Conservation (phyloP, 768 basidiomycete genomes). For the Pisolithus sp. region DNA sequence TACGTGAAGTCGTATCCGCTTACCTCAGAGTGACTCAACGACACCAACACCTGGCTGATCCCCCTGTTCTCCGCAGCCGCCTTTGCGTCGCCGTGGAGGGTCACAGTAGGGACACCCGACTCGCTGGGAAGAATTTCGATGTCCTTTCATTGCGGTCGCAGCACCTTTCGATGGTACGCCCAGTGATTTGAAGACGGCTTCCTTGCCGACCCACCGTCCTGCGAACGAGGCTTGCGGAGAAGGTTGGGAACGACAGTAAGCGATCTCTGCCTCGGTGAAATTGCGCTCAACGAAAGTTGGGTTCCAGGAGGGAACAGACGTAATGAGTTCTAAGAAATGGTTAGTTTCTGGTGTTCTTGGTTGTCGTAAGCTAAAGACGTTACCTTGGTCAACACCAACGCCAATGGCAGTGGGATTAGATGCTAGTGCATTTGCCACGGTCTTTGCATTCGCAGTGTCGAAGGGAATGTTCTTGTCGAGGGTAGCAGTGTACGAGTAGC, state of each 20-base stretch:
- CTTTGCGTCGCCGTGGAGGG: constrained; percentile 74
- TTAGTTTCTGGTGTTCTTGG: constrained; percentile 3
- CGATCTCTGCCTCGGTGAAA: constrained; percentile 84
- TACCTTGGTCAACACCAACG: constrained; percentile 87
- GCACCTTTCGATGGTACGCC: constrained; percentile 88
- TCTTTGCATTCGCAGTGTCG: constrained; percentile 63
- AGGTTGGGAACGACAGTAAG: constrained; percentile 83
- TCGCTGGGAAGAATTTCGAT: constrained; percentile 87
- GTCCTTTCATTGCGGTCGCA: constrained; percentile 90
- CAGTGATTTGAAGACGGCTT: constrained; percentile 94
- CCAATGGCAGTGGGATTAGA: constrained; percentile 51
- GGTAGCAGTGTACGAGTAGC: constrained; percentile 71
- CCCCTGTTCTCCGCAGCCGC: constrained; percentile 65
- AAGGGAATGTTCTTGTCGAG: constrained; percentile 45
- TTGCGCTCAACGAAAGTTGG: constrained; percentile 84
- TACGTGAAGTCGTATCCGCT: constrained; percentile 22
- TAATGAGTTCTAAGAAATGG: constrained; percentile 69
- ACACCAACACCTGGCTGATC: constrained; percentile 70
- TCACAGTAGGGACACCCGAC: constrained; percentile 74
- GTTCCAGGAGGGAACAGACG: constrained; percentile 85
- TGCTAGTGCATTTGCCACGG: constrained; percentile 41
- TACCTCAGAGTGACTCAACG: constrained; percentile 90
- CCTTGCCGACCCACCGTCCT: constrained; percentile 95
- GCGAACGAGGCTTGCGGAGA: constrained; percentile 88
- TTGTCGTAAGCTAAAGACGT: constrained; percentile 10